Evolutionary conservation across 2,329 filamentous ascomycete species (phyloP).

Genomic region (Ophiostoma quercus): DNA sequence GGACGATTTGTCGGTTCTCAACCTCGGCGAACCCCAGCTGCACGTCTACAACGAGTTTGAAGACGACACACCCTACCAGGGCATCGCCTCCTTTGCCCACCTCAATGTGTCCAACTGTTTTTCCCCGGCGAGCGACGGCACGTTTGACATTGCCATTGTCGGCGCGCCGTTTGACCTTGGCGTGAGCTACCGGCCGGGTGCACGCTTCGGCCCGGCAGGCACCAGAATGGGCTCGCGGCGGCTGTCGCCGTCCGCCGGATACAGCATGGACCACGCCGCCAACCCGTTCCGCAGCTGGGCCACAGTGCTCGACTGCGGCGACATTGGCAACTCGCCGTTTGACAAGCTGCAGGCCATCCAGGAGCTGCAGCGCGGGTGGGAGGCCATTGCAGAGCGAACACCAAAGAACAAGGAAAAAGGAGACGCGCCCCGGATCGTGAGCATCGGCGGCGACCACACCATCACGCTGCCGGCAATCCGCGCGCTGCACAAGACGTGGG

Average conservation of each 20-base stretch:
- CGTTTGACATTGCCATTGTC: slow-evolving; percentile 22
- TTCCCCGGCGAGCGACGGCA: slow-evolving; percentile 15
- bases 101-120: slow-evolving; percentile 17
- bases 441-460: slow-evolving; percentile 23
- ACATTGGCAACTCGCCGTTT: slow-evolving; percentile 70
- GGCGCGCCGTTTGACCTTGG: slow-evolving; percentile 22
- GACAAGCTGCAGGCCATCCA: slow-evolving; percentile 69
- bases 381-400: slow-evolving; percentile 3
- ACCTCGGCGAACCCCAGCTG: slow-evolving; percentile 2
- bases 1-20: not conserved
- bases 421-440: slow-evolving; percentile 17
- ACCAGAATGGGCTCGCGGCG: not conserved
- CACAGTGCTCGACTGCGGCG: slow-evolving; percentile 69
- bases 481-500: slow-evolving; percentile 16
- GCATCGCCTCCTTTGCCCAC: slow-evolving; percentile 21
- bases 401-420: slow-evolving; percentile 2
- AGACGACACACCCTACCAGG: slow-evolving; percentile 14
- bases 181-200: slow-evolving; percentile 20
- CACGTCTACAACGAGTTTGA: slow-evolving; percentile 17
- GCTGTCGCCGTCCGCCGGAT: not conserved
- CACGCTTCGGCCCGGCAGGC: slow-evolving; percentile 19
- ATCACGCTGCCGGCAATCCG: slow-evolving; percentile 22
- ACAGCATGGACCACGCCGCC: slow-evolving; percentile 18
- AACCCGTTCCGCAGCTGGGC: slow-evolving; percentile 70
- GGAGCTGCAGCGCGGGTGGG: slow-evolving; percentile 61